These are phyloP conservation scores for Apiospora phragmitis DNA, from an alignment of 2,329 filamentous ascomycete species.

Conservation along the genomic window DNA sequence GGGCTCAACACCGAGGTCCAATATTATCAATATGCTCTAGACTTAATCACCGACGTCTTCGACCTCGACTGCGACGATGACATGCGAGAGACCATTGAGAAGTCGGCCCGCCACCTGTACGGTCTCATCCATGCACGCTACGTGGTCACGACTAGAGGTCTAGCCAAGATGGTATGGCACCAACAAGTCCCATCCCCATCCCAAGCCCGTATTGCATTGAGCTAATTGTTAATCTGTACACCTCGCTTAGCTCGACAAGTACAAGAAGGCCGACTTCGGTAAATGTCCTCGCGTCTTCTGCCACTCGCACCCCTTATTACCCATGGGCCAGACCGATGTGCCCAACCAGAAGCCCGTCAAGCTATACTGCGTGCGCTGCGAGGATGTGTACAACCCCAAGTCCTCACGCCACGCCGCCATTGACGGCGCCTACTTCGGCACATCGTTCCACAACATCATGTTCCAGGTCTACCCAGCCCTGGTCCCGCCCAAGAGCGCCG, in stretches of 20 bases:
- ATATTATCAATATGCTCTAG: conserved; percentile 98
- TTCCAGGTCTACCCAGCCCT: conserved; percentile 97
- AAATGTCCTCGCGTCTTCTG: conserved; percentile 98
- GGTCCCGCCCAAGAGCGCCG: conserved; percentile 80
- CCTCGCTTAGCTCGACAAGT: conserved; percentile 81
- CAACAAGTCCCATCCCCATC: conserved; percentile 5
- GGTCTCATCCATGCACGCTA: conserved; percentile 95
- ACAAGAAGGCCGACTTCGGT: conserved; percentile 96
- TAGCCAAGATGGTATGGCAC: conserved; percentile 86
- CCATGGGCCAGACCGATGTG: conserved; percentile 90
- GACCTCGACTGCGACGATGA: conserved; percentile 98
- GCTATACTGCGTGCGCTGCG: conserved; percentile 94
- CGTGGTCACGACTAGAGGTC: conserved; percentile 90
- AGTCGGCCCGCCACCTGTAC: conserved; percentile 92
- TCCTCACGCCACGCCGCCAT: conserved; percentile 90
- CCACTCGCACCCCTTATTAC: conserved; percentile 87
- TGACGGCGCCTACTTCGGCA: conserved; percentile 97
- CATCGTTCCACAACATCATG: conserved; percentile 97
- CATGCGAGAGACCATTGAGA: conserved; percentile 97
- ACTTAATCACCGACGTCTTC: conserved; percentile 97
- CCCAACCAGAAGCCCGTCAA: conserved; percentile 89
- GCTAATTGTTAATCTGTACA: neutral
- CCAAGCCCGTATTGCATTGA: neutral
- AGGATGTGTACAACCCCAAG: conserved; percentile 99
- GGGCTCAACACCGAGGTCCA: conserved; percentile 96